Percentiles rank a stretch among this genome's conserved stretches.
These are phyloP conservation scores for Lentithecium fluviatile DNA, from an alignment of 495 filamentous ascomycete genomes.

Conservation along the genomic window DNA sequence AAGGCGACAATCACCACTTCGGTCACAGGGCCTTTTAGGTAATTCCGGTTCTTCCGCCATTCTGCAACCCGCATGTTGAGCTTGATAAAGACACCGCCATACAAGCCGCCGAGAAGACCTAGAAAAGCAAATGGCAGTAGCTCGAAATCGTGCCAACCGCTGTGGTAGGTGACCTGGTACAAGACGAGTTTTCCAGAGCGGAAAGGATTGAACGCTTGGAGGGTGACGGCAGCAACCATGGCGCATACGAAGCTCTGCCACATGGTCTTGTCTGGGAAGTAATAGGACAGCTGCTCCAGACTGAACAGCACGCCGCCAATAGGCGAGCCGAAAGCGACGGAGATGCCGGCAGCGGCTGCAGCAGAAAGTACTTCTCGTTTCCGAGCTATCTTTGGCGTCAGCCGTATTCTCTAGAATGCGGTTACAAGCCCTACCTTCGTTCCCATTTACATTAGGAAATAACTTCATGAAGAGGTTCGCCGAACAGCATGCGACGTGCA, in stretches of 20 bases:
- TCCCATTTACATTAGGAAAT: constrained; percentile 76
- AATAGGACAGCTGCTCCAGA: constrained; percentile 94
- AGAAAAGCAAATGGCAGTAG: constrained; percentile 84
- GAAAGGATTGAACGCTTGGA: constrained; percentile 93
- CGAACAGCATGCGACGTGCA: constrained; percentile 97
- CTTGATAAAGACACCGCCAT: constrained; percentile 92
- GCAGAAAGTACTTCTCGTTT: constrained; percentile 96
- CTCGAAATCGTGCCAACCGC: constrained; percentile 93
- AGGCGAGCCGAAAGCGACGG: constrained; percentile 94
- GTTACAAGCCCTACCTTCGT: constrained; percentile 65
- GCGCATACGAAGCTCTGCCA: constrained; percentile 99
- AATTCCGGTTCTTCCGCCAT: constrained; percentile 68
- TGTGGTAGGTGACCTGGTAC: constrained; percentile 93
- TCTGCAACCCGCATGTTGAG: constrained; percentile 82
- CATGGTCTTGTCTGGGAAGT: constrained; percentile 99
- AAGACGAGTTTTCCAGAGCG: constrained; percentile 93
- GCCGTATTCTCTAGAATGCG: neutral
- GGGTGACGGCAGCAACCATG: constrained; percentile 91
- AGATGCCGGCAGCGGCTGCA: constrained; percentile 91
- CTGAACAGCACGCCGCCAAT: constrained; percentile 67
- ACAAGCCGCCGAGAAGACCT: constrained; percentile 86
- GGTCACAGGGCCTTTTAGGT: constrained; percentile 63
- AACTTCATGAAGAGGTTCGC: constrained; percentile 94
- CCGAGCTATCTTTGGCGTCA: constrained; percentile 56
- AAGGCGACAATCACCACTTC: constrained; percentile 76